Evolutionary conservation across 1,284 basidiomycete species (phyloP), one percentile per base, ranked within the genome.

Genomic region (Trametes sp.): DNA sequence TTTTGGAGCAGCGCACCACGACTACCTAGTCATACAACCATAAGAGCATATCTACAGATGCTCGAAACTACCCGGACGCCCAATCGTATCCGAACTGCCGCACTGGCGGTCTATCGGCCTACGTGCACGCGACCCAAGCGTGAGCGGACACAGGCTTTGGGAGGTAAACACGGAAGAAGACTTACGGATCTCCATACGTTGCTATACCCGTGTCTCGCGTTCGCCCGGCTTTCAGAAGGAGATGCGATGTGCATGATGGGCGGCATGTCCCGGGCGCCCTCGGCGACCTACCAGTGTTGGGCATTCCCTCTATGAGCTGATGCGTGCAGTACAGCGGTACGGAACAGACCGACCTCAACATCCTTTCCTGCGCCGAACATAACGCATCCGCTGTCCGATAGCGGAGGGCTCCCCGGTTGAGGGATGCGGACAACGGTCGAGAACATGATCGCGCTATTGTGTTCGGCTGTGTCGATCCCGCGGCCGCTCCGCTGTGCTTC

Each of bases 401-500:
- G 16, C 14, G 38, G 38, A 41, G 38, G 2, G 16, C 2, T 8
- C 19, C 38, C 16, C 4, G 38, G n/a, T 19, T 14, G 38, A 4
- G 38, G 14, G 38, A 24, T 23, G 5, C 10, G 21, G 7, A 45
- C 24, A 9, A 45, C 23, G 7, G 42, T 24, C 10, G 42, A 24
- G 21, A 45, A 11, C 2, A 31, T 19, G 16, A 62, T 54, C 11
- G 52, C 41, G 23, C 41, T 52, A 2, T 42, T 28, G 11, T 33
- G 38, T 9, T 48, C 57, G 16, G 59, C 64, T 2, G 61, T 62
- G 35, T 61, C 56, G 33, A 65, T 1, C 4, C 60, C 64, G 24
- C 57, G 64, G 5, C 60, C 60, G n/a, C 16, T 2, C 9, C 54
- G 54, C 24, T 62, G 60, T 2, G 60, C 23, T 23, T 55, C 21